phyloP scores from a whole-genome alignment of 768 basidiomycete genomes.

The Tricholoma flavovirens region DNA sequence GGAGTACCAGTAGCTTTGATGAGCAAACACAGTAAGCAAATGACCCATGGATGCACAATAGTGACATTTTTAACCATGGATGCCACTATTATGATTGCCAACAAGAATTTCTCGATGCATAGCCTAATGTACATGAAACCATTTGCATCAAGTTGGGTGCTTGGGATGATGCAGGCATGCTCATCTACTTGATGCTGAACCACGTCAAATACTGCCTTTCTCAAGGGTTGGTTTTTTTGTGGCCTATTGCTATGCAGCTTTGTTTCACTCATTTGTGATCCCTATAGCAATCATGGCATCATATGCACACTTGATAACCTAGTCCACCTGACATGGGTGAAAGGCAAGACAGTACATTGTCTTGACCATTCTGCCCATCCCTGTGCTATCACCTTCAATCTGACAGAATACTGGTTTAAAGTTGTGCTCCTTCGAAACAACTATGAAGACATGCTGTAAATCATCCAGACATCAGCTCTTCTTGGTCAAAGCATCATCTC shows the following conservation, averaged over 20 bases:
- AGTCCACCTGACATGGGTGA: constrained; percentile 94
- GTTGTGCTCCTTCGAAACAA: constrained; percentile 91
- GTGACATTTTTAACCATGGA: not conserved
- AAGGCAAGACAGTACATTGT: constrained; percentile 94
- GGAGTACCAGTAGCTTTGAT: too few relatives aligned
- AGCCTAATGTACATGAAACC: constrained; percentile 95
- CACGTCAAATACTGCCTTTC: too few relatives aligned
- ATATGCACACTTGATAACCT: constrained; percentile 98
- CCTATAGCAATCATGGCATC: too few relatives aligned
- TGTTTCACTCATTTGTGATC: not conserved
- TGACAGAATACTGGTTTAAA: constrained; percentile 99
- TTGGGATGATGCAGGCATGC: too few relatives aligned
- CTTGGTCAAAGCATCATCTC: constrained; percentile 99
- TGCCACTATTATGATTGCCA: constrained; percentile 96
- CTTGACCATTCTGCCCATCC: constrained; percentile 94
- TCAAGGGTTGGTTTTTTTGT: constrained; percentile 50
- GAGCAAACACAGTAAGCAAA: constrained; percentile 91
- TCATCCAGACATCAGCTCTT: constrained; percentile 91
- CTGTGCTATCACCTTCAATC: constrained; percentile 93
- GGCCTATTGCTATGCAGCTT: not conserved
- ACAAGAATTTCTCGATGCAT: constrained; percentile 85
- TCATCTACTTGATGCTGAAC: constrained; percentile 97
- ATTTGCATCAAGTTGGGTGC: too few relatives aligned
- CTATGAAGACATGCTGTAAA: constrained; percentile 94
- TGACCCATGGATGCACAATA: not conserved